Conservation (phyloP, 1,139 yeast genomes). For the Nadsonia commutata region DNA sequence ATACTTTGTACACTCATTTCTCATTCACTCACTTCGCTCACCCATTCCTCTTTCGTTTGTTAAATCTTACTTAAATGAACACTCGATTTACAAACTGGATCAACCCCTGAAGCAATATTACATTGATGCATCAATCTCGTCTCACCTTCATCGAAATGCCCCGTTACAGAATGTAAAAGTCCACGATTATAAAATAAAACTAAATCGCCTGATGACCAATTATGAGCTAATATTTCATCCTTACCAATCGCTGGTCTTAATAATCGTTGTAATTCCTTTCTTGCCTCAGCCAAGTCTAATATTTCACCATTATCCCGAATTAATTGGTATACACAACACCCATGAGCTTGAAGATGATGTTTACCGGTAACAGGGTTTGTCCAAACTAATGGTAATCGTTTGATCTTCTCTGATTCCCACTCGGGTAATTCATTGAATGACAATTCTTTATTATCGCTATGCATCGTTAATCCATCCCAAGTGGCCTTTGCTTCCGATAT, state of each 20-base stretch:
- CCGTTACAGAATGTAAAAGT: conserved; percentile 82
- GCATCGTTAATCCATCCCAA: conserved; percentile 75
- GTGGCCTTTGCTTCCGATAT: conserved; percentile 72
- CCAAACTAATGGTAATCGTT: conserved; percentile 76
- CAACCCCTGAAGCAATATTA: conserved; percentile 69
- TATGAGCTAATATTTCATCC: conserved; percentile 57
- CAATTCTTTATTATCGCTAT: conserved; percentile 59
- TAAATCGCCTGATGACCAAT: conserved; percentile 71
- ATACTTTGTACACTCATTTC: no score
- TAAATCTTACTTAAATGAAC: no score
- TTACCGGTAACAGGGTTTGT: conserved; percentile 78
- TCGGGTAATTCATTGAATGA: conserved; percentile 53
- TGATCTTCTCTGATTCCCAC: conserved; percentile 68
- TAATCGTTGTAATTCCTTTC: conserved; percentile 50
- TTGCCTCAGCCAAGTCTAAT: conserved; percentile 52
- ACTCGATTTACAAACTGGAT: conserved; percentile 32
- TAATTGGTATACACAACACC: conserved; percentile 63
- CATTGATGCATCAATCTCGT: conserved; percentile 85
- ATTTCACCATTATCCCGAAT: conserved; percentile 43
- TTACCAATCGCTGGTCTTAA: conserved; percentile 84
- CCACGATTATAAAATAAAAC: conserved; percentile 79
- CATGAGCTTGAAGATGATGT: conserved; percentile 74
- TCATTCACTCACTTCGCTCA: no score
- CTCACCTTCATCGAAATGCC: conserved; percentile 66
- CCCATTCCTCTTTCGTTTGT: no score